These are phyloP conservation scores for Pulicaria dysenterica DNA, from an alignment of 129 eudicot genomes.

Conservation along the genomic window DNA sequence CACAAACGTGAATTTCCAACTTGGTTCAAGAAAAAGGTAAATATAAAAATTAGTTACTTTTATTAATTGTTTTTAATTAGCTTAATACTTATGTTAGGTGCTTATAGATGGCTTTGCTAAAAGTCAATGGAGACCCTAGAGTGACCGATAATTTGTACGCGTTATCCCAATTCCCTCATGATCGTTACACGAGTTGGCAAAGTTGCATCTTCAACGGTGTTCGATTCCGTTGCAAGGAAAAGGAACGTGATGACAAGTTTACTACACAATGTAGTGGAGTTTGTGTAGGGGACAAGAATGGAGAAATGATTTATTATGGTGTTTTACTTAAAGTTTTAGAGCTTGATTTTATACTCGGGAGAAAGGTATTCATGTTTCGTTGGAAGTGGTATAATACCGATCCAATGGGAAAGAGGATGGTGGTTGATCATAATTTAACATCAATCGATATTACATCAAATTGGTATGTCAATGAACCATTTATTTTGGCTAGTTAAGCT, in stretches of 20 bases:
- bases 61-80: not conserved
- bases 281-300: slow-evolving; percentile 4
- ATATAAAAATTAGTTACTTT: not conserved
- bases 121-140: not conserved
- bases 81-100: not conserved
- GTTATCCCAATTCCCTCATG: slow-evolving; percentile 9
- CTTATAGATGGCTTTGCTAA: slow-evolving; percentile 13
- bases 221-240: slow-evolving; percentile 16
- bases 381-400: slow-evolving; percentile 17
- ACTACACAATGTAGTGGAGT: slow-evolving; percentile 20
- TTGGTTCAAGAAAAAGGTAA: not conserved
- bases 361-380: slow-evolving; percentile 3
- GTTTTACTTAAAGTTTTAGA: slow-evolving; percentile 8
- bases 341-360: slow-evolving; percentile 13
- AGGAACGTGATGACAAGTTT: slow-evolving; percentile 9
- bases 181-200: slow-evolving; percentile 15
- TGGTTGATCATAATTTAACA: slow-evolving; percentile 4
- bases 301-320: slow-evolving; percentile 4
- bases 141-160: slow-evolving; percentile 15
- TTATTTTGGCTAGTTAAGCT: slow-evolving; percentile 23
- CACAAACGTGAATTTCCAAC: not conserved
- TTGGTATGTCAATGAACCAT: slow-evolving; percentile 4
- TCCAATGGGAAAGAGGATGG: slow-evolving; percentile 9
- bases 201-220: slow-evolving; percentile 12
- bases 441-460: slow-evolving; percentile 7